Base-by-base conservation (phyloP, 2,329 filamentous ascomycete species). In the Alternaria gansuensis region DNA sequence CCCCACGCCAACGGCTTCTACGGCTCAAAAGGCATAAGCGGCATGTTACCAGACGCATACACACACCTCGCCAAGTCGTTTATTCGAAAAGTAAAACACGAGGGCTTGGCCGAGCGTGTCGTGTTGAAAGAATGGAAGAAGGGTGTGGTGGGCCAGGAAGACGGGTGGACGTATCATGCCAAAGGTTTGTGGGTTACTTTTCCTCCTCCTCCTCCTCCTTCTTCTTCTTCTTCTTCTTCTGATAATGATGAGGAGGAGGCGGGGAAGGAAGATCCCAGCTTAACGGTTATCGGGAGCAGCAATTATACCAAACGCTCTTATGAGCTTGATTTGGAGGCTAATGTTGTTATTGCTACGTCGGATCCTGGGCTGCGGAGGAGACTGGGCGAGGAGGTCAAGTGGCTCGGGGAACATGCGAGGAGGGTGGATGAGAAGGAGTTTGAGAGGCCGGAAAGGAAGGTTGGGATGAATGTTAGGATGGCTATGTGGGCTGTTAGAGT, bases 291-390 rank as follows among this genome's bases (percentile, higher is more conserved):
- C 0, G 95, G 95, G 1, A 96, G 91, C 74, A 95, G 90, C 9
- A 99, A 99, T 75, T 99, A 98, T 78, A 99, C 95, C 0, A 93
- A 95, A 76, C 84, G 95, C 45, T 96, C 92, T 73, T 98, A 99
- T 78, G 89, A 90, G 39, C 85, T 97, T 40, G 95, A 99, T 77
- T 83, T 99, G 2, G 95, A 99, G 76, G 91, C 90, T 0, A 95
- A 96, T 33, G 91, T 91, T 1, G 78, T 97, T 57, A 89, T 99
- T 28, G 87, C 97, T 4, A 99, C 95, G 1, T 82, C 83, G 23
- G 89, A 98, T 70, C 82, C 88, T 24, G 84, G 82, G 0, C 77
- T 99, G 67, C 91, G 92, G 77, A 80, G 80, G 57, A 84, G 88
- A 51, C 80, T 98, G n/a, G 89, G 85, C 7, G 87, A 90, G 50